Percentiles rank a stretch among this genome's conserved stretches.
These are phyloP conservation scores for Poterioochromonas sp. DNA, from an alignment of 352 stramenopile species.

Conservation along the genomic window DNA sequence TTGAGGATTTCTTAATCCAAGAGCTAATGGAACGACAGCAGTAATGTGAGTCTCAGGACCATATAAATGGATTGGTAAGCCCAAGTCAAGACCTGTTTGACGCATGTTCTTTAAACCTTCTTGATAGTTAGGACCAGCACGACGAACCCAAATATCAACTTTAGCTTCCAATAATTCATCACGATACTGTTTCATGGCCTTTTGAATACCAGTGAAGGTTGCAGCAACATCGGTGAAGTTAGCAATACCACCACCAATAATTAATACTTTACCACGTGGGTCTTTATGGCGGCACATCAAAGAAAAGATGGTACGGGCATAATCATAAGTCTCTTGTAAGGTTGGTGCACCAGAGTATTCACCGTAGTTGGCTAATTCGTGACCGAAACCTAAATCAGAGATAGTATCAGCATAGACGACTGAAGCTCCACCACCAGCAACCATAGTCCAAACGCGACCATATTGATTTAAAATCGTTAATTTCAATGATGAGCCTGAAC, in stretches of 20 bases:
- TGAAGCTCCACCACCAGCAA: slow-evolving; percentile 84
- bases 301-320: slow-evolving; percentile 88
- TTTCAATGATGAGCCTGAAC: slow-evolving; percentile 89
- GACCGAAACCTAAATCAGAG: slow-evolving; percentile 77
- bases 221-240: slow-evolving; percentile 95
- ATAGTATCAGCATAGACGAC: slow-evolving; percentile 96
- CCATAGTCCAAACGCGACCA: slow-evolving; percentile 92
- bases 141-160: slow-evolving; percentile 85
- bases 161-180: slow-evolving; percentile 77
- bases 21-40: slow-evolving; percentile 57
- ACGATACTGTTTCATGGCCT: slow-evolving; percentile 78
- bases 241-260: slow-evolving; percentile 91
- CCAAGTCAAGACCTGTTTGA: slow-evolving; percentile 68
- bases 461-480: slow-evolving; percentile 90
- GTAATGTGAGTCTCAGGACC: slow-evolving; percentile 91
- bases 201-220: slow-evolving; percentile 94
- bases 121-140: slow-evolving; percentile 90
- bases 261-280: slow-evolving; percentile 82
- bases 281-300: slow-evolving; percentile 77
- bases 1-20: slow-evolving; percentile 64
- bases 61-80: slow-evolving; percentile 84
- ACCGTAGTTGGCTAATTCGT: slow-evolving; percentile 91
- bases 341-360: slow-evolving; percentile 92
- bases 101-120: slow-evolving; percentile 85
- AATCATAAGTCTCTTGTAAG: slow-evolving; percentile 91